Conservation (phyloP, 2,329 filamentous ascomycete species). For the Clarireedia sp. region DNA sequence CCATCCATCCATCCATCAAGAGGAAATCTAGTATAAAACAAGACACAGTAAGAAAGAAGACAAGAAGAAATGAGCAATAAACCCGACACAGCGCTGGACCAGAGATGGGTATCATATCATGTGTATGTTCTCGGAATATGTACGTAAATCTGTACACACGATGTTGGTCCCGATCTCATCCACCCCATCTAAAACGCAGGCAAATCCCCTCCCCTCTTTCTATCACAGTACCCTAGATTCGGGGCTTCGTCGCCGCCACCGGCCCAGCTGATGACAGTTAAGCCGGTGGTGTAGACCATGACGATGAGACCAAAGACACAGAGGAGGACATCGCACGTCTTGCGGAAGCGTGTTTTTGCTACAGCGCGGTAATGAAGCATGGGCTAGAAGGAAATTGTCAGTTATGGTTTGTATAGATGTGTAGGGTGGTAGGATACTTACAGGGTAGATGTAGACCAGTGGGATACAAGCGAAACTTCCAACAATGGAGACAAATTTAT, state of each 20-base stretch:
- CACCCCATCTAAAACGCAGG: not conserved
- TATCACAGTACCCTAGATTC: conserved; percentile 57
- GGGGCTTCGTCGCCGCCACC: conserved; percentile 41
- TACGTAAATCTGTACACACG: not conserved
- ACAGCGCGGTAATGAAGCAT: conserved; percentile 82
- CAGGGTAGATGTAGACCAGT: conserved; percentile 93
- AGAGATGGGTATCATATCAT: not conserved
- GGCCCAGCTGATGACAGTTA: conserved; percentile 86
- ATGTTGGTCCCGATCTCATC: not conserved
- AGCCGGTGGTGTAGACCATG: conserved; percentile 84
- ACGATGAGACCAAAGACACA: conserved; percentile 76
- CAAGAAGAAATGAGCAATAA: not conserved
- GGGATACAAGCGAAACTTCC: conserved; percentile 98
- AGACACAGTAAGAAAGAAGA: not conserved
- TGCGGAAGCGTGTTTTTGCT: conserved; percentile 60
- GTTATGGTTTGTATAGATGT: not conserved
- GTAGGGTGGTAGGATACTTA: conserved; percentile 43
- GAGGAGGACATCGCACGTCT: conserved; percentile 63
- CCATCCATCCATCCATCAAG: conserved; percentile 11
- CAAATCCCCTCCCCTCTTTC: conserved; percentile 13
- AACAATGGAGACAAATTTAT: conserved; percentile 95
- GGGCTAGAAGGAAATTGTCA: conserved; percentile 47
- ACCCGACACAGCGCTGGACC: not conserved
- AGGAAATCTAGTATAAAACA: conserved; percentile 3
- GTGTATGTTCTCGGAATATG: not conserved